These are phyloP conservation scores for Halophytophthora batemanensis DNA, from an alignment of 352 stramenopile genomes.

Conservation along the genomic window DNA sequence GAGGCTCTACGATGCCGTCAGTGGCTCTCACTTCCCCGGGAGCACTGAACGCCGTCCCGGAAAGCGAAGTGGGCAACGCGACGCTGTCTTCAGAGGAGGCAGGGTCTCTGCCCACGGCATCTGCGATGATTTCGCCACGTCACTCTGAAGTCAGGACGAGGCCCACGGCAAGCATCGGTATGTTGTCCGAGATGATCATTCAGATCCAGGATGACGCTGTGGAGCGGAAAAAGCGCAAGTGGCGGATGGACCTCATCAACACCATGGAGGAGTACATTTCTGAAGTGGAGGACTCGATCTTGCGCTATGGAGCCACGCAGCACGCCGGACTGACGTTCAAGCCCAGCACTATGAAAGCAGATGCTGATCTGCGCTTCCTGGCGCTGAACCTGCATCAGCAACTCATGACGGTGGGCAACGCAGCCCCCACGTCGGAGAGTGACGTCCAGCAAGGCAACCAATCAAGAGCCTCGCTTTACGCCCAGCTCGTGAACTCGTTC, in stretches of 20 bases:
- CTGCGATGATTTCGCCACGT: constrained; percentile 9
- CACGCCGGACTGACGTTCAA: constrained; percentile 80
- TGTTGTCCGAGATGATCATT: constrained; percentile 86
- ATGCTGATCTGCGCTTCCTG: constrained; percentile 71
- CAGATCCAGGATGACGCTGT: constrained; percentile 83
- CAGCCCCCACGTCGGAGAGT: constrained; percentile 54
- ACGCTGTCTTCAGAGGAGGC: constrained; percentile 13
- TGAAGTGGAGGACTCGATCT: constrained; percentile 74
- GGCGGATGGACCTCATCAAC: constrained; percentile 63
- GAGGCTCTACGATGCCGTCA: constrained; percentile 27
- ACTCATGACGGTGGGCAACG: constrained; percentile 72
- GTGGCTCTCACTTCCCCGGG: constrained; percentile 23
- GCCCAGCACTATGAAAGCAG: constrained; percentile 85
- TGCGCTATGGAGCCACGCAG: constrained; percentile 66
- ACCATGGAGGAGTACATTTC: constrained; percentile 83
- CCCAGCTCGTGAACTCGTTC: constrained; percentile 56
- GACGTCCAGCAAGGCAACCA: constrained; percentile 46
- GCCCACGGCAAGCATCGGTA: constrained; percentile 54
- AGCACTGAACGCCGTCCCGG: constrained; percentile 31
- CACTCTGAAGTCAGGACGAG: constrained; percentile 18
- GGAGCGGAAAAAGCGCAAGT: constrained; percentile 78
- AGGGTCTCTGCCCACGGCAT: constrained; percentile 11
- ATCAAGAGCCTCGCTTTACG: constrained; percentile 36
- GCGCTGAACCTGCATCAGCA: constrained; percentile 86
- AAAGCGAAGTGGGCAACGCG: constrained; percentile 20